These are phyloP conservation scores for Limonium bicolor DNA, from an alignment of 148 eudicot genomes.

Conservation along the genomic window DNA sequence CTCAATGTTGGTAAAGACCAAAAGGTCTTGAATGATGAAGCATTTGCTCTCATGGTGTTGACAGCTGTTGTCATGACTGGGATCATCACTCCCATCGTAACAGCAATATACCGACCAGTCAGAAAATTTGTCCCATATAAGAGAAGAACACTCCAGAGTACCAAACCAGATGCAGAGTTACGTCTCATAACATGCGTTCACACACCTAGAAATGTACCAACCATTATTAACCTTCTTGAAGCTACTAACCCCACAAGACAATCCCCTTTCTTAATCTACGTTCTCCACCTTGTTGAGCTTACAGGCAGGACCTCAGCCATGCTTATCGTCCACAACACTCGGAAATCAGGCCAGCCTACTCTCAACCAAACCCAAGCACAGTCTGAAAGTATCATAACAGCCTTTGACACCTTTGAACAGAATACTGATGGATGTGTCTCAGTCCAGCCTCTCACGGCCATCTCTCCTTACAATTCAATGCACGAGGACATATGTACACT, in stretches of 20 bases:
- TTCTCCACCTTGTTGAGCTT: conserved; percentile 13
- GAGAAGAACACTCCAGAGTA: conserved; percentile 49
- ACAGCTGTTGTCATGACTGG: conserved; percentile 58
- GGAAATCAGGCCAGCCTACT: neutral
- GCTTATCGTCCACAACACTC: conserved; percentile 6
- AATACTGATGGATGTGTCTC: conserved; percentile 5
- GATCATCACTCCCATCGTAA: conserved; percentile 48
- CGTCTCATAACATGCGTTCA: conserved; percentile 11
- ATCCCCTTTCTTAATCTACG: conserved; percentile 7
- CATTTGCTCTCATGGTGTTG: conserved; percentile 74
- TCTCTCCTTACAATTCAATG: conserved; percentile 24
- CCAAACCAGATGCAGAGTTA: conserved; percentile 48
- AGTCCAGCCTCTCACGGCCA: conserved; percentile 17
- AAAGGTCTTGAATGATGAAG: conserved; percentile 58
- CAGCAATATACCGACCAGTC: conserved; percentile 52
- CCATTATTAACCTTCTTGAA: conserved; percentile 12
- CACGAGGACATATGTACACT: conserved; percentile 22
- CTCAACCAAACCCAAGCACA: conserved; percentile 3
- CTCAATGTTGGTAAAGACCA: conserved; percentile 92
- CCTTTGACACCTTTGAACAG: conserved; percentile 16
- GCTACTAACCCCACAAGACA: conserved; percentile 6
- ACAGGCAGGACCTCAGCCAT: conserved; percentile 10
- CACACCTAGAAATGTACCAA: conserved; percentile 14
- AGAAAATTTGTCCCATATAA: conserved; percentile 48
- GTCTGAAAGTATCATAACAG: conserved; percentile 1